These are phyloP conservation scores for Dipteronia dyeriana DNA, from an alignment of 345 rosid genomes.

Conservation along the genomic window DNA sequence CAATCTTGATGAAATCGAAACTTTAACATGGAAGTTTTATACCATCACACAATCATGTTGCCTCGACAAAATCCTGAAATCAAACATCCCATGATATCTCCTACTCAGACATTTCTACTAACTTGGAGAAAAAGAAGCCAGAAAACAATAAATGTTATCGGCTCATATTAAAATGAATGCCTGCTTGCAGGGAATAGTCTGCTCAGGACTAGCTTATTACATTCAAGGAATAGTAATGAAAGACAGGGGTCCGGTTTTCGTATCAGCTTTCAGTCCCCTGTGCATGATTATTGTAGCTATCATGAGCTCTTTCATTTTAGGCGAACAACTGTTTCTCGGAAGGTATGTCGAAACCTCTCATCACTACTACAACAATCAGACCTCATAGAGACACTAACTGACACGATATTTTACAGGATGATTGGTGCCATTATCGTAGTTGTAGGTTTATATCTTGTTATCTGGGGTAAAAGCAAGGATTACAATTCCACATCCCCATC, in stretches of 20 bases:
- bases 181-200: slow-evolving; percentile 70
- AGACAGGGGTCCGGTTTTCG: slow-evolving; percentile 88
- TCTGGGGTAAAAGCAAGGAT: slow-evolving; percentile 91
- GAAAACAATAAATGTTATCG: background rate
- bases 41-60: no score
- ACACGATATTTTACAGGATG: slow-evolving; percentile 48
- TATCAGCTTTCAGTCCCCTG: slow-evolving; percentile 78
- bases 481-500: slow-evolving; percentile 25
- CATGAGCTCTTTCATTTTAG: slow-evolving; percentile 69
- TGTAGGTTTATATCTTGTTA: slow-evolving; percentile 74
- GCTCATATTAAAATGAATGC: background rate
- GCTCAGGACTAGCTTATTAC: slow-evolving; percentile 80
- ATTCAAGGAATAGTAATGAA: slow-evolving; percentile 75
- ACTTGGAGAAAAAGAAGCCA: background rate
- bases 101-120: background rate
- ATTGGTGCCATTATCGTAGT: slow-evolving; percentile 76
- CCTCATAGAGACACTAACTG: background rate
- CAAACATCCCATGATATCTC: background rate
- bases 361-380: background rate
- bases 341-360: slow-evolving; percentile 47
- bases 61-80: background rate
- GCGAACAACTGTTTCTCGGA: slow-evolving; percentile 81
- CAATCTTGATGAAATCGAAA: background rate
- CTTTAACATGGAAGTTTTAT: background rate
- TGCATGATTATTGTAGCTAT: slow-evolving; percentile 83